These are phyloP conservation scores for Plasmopara viticola DNA, from an alignment of 352 stramenopile genomes.

Conservation along the genomic window DNA sequence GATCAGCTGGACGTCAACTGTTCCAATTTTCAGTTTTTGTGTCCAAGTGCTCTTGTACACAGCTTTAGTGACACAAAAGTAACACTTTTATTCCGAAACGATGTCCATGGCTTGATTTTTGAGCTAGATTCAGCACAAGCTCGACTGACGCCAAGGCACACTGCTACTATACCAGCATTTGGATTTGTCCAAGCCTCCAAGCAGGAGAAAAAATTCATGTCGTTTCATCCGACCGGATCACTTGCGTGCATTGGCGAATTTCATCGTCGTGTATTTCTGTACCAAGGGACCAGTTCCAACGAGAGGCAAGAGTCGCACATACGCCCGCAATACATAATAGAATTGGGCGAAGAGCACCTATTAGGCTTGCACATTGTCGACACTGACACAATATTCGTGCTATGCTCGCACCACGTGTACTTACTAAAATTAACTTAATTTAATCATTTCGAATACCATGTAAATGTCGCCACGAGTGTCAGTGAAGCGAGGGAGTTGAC, in stretches of 20 bases:
- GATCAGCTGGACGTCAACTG: conserved; percentile 63
- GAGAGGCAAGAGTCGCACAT: conserved; percentile 36
- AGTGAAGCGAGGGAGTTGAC: conserved; percentile 11
- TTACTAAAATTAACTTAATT: conserved; percentile 19
- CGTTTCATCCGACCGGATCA: conserved; percentile 36
- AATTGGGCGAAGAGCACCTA: conserved; percentile 59
- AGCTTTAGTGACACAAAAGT: conserved; percentile 14
- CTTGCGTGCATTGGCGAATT: conserved; percentile 78
- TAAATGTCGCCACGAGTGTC: background rate
- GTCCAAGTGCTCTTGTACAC: conserved; percentile 21
- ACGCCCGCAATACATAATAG: conserved; percentile 60
- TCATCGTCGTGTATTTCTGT: conserved; percentile 71
- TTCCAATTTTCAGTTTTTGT: conserved; percentile 57
- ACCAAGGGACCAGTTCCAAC: conserved; percentile 33
- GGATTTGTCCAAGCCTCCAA: conserved; percentile 85
- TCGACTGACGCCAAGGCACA: conserved; percentile 35
- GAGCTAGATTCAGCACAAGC: conserved; percentile 20
- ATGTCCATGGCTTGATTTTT: conserved; percentile 75
- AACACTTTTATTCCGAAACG: conserved; percentile 72
- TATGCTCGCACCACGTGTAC: conserved; percentile 44
- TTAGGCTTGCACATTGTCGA: conserved; percentile 49
- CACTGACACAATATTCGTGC: conserved; percentile 40
- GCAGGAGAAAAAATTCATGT: conserved; percentile 83
- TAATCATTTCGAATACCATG: background rate
- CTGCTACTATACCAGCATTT: conserved; percentile 62